These are phyloP conservation scores for Aspergillus taichungensis DNA, from an alignment of 495 filamentous ascomycete genomes.

Conservation along the genomic window DNA sequence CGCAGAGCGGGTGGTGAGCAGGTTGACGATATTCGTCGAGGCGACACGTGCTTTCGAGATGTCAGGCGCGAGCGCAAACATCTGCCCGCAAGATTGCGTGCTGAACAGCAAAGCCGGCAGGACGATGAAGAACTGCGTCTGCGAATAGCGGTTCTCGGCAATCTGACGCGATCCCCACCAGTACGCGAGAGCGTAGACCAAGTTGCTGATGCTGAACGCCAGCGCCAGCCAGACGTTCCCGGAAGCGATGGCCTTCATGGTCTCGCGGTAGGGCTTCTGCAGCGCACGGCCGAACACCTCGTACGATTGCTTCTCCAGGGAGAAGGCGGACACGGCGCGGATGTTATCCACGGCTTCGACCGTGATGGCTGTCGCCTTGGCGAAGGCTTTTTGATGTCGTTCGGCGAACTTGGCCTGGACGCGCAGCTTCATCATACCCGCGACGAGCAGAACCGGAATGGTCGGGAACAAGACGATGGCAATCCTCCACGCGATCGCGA, in stretches of 20 bases:
- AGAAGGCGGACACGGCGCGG: slow-evolving; percentile 43
- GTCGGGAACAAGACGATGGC: slow-evolving; percentile 29
- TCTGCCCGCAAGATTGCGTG: slow-evolving; percentile 55
- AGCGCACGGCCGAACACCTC: slow-evolving; percentile 26
- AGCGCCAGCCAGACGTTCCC: slow-evolving; percentile 31
- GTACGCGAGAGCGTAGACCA: slow-evolving; percentile 57
- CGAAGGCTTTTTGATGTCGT: slow-evolving; percentile 46
- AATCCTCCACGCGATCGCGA: slow-evolving; percentile 35
- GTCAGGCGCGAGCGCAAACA: slow-evolving; percentile 56
- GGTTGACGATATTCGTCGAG: slow-evolving; percentile 24
- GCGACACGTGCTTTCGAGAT: slow-evolving; percentile 44
- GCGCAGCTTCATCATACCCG: slow-evolving; percentile 44
- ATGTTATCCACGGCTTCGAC: slow-evolving; percentile 44
- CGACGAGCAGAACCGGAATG: slow-evolving; percentile 32
- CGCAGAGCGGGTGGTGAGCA: slow-evolving; percentile 24
- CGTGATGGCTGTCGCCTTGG: slow-evolving; percentile 39
- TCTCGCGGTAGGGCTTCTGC: slow-evolving; percentile 36
- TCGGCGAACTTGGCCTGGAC: slow-evolving; percentile 47
- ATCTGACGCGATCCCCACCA: slow-evolving; percentile 58
- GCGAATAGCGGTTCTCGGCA: slow-evolving; percentile 44
- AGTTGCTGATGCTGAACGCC: slow-evolving; percentile 36
- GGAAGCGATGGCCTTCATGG: slow-evolving; percentile 31
- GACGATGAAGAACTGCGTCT: slow-evolving; percentile 59
- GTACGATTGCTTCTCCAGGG: slow-evolving; percentile 34
- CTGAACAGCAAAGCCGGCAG: slow-evolving; percentile 48